Percentiles rank a stretch among this genome's conserved stretches.
Evolutionary conservation across 2,329 filamentous ascomycete species (phyloP).

Genomic region (Aureobasidium melanogenum): DNA sequence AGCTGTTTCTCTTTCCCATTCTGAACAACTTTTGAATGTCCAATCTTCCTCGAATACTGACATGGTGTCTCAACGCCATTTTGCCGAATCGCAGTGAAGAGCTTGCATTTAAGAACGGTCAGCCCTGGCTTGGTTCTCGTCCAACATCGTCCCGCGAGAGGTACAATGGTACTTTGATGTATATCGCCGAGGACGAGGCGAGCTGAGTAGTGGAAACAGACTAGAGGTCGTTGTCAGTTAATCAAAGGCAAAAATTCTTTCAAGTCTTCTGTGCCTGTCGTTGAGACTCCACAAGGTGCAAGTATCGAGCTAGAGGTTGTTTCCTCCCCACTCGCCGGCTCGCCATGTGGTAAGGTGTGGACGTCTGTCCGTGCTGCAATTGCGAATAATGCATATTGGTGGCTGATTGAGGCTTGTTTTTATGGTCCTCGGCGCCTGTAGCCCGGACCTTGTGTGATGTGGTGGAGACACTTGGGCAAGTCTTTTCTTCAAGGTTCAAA

Average conservation of each 20-base stretch:
- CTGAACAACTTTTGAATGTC: no score
- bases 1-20: neutral
- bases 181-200: neutral
- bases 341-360: neutral
- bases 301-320: neutral
- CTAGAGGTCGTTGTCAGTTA: neutral
- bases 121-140: neutral
- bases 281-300: neutral
- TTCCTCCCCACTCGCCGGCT: neutral
- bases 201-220: neutral
- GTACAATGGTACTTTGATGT: neutral
- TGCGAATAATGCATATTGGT: neutral
- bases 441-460: neutral
- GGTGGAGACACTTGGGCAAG: neutral
- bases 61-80: neutral
- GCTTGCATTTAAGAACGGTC: neutral
- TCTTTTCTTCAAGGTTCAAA: neutral
- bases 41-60: no score
- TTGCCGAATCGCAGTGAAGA: neutral
- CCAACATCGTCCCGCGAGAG: neutral
- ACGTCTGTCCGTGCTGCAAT: neutral
- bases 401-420: neutral
- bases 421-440: neutral
- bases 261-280: conserved; percentile 1
- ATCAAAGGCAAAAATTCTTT: conserved; percentile 2